Conservation (phyloP, 495 filamentous ascomycete species). For the Aspergillus nanangensis region DNA sequence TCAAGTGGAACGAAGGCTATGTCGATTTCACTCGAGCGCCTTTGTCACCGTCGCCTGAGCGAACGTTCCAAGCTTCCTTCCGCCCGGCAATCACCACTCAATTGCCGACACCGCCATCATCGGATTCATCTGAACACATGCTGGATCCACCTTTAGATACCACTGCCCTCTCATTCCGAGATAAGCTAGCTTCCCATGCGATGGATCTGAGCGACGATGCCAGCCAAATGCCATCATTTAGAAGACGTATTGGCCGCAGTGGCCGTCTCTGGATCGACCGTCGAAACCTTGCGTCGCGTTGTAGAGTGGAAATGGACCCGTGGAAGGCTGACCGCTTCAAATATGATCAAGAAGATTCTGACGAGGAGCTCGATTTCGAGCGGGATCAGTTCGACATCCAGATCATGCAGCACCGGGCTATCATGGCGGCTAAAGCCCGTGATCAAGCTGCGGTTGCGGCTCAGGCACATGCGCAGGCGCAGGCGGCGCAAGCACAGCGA, state of each 20-base stretch:
- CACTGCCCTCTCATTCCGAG: constrained; percentile 40
- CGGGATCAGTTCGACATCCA: constrained; percentile 66
- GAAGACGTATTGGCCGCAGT: constrained; percentile 67
- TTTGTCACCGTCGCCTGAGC: constrained; percentile 62
- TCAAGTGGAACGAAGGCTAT: constrained; percentile 80
- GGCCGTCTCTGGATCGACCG: constrained; percentile 82
- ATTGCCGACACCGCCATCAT: constrained; percentile 81
- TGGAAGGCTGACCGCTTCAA: constrained; percentile 70
- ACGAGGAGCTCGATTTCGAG: constrained; percentile 69
- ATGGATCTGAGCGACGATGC: constrained; percentile 46
- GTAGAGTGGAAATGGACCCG: constrained; percentile 47
- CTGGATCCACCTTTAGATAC: constrained; percentile 43
- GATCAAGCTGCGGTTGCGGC: constrained; percentile 35
- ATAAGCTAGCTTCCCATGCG: constrained; percentile 41
- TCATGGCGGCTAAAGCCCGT: constrained; percentile 52
- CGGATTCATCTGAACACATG: constrained; percentile 61
- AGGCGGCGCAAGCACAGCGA: constrained; percentile 23
- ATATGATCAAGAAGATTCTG: constrained; percentile 64
- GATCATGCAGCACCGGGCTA: constrained; percentile 68
- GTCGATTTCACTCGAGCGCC: constrained; percentile 80
- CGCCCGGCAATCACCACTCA: constrained; percentile 79
- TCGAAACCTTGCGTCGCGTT: constrained; percentile 44
- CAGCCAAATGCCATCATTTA: constrained; percentile 54
- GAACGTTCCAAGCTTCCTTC: constrained; percentile 57
- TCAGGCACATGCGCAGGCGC: constrained; percentile 15